Evolutionary conservation across 208 protist genomes (phyloP).

Genomic region (Strigomonas culicis): DNA sequence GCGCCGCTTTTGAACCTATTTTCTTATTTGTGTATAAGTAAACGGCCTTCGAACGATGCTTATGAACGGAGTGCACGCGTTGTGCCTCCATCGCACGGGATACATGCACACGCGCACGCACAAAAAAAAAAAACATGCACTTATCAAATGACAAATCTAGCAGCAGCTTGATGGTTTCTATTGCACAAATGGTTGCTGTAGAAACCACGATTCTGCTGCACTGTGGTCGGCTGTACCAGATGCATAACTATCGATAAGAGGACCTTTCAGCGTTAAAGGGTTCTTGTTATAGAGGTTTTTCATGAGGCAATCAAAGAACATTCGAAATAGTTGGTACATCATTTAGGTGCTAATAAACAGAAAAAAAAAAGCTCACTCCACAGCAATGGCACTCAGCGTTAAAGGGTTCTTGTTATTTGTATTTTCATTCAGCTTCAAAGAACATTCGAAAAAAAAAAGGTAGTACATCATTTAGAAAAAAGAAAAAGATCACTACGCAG

Average conservation of each 20-base stretch:
- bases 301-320: no score
- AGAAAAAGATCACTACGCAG: neutral
- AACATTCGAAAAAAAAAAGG: constrained; percentile 9
- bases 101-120: neutral
- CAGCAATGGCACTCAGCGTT: no score
- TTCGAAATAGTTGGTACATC: no score
- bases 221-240: neutral
- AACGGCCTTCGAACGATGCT: constrained; percentile 20
- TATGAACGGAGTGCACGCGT: neutral
- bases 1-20: constrained; percentile 27
- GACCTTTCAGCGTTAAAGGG: neutral
- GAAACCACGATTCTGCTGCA: neutral
- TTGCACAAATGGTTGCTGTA: no score
- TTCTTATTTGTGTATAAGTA: constrained; percentile 9
- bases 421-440: constrained; percentile 9
- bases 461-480: constrained; percentile 2
- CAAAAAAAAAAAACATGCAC: constrained; percentile 2
- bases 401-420: constrained; percentile 11
- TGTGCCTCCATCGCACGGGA: neutral
- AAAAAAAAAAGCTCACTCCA: no score
- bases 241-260: neutral
- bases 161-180: no score
- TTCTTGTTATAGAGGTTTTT: no score
- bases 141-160: neutral
- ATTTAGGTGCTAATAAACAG: no score